Conservation (phyloP, 2,329 filamentous ascomycete species). For the Phoma sp. region DNA sequence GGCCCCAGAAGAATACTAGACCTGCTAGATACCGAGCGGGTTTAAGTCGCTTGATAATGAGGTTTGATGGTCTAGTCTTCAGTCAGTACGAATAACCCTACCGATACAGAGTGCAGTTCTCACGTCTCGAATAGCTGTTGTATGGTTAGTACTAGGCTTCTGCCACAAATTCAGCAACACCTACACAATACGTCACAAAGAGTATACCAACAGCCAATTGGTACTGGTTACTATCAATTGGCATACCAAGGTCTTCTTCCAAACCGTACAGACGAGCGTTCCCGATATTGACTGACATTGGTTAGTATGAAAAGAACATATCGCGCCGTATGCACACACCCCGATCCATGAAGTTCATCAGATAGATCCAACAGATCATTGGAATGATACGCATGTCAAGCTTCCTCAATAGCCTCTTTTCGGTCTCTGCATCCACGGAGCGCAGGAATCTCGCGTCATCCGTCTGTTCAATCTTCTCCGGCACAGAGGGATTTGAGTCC, state of each 20-base stretch:
- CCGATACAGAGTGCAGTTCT: background rate
- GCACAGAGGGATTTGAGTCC: constrained; percentile 17
- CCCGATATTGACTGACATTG: constrained; percentile 36
- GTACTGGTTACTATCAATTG: constrained; percentile 22
- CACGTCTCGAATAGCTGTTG: constrained; percentile 49
- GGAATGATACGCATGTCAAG: constrained; percentile 57
- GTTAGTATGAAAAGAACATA: background rate
- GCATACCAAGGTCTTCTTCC: constrained; percentile 28
- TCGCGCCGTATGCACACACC: constrained; percentile 32
- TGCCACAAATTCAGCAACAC: background rate
- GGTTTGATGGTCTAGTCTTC: constrained; percentile 46
- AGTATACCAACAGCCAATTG: constrained; percentile 32
- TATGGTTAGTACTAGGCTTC: constrained; percentile 35
- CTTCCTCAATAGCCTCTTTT: constrained; percentile 55
- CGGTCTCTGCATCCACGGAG: constrained; percentile 52
- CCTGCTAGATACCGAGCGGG: constrained; percentile 33
- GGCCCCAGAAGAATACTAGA: constrained; percentile 33
- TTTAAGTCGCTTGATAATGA: constrained; percentile 54
- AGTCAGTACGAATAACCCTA: background rate
- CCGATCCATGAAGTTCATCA: constrained; percentile 55
- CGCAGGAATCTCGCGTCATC: constrained; percentile 12
- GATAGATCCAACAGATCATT: constrained; percentile 62
- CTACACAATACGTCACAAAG: constrained; percentile 34
- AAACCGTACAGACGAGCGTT: constrained; percentile 48
- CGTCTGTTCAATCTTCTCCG: constrained; percentile 21